phyloP scores from a whole-genome alignment of 495 filamentous ascomycete genomes.

The Penicillium parvum region DNA sequence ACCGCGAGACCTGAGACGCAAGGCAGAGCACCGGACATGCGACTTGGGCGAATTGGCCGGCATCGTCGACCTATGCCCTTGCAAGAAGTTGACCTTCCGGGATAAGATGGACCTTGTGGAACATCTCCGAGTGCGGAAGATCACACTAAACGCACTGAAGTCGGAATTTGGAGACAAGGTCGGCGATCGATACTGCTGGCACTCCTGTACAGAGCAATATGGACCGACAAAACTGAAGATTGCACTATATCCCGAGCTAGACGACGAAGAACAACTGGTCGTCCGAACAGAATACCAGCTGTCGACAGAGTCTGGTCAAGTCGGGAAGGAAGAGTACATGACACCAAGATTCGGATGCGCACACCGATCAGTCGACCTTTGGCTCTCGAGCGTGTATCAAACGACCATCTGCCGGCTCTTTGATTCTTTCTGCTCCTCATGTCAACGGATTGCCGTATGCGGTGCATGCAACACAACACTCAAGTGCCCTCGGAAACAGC shows the following conservation, averaged over 20 bases:
- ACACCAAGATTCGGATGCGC: slow-evolving; percentile 46
- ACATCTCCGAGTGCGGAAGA: slow-evolving; percentile 30
- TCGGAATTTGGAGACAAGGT: slow-evolving; percentile 29
- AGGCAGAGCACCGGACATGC: slow-evolving; percentile 35
- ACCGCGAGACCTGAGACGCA: slow-evolving; percentile 33
- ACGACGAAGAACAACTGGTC: slow-evolving; percentile 29
- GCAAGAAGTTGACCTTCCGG: slow-evolving; percentile 44
- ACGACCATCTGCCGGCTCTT: slow-evolving; percentile 38
- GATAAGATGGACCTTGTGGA: slow-evolving; percentile 39
- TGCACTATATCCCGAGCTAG: slow-evolving; percentile 37
- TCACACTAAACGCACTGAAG: slow-evolving; percentile 24
- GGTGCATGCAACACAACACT: slow-evolving; percentile 35
- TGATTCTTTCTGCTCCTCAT: slow-evolving; percentile 36
- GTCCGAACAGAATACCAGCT: slow-evolving; percentile 43
- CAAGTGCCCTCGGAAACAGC: slow-evolving; percentile 37
- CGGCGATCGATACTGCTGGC: slow-evolving; percentile 39
- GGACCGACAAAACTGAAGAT: slow-evolving; percentile 37
- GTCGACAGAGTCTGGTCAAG: slow-evolving; percentile 33
- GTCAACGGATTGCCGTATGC: slow-evolving; percentile 40
- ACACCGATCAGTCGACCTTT: slow-evolving; percentile 44
- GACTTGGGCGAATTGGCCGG: slow-evolving; percentile 40
- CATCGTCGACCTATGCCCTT: slow-evolving; percentile 44
- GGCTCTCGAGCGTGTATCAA: slow-evolving; percentile 43
- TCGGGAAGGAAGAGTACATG: slow-evolving; percentile 42
- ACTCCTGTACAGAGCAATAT: slow-evolving; percentile 42